Base-by-base conservation (phyloP, 129 eudicot species). In the Erigeron canadensis region DNA sequence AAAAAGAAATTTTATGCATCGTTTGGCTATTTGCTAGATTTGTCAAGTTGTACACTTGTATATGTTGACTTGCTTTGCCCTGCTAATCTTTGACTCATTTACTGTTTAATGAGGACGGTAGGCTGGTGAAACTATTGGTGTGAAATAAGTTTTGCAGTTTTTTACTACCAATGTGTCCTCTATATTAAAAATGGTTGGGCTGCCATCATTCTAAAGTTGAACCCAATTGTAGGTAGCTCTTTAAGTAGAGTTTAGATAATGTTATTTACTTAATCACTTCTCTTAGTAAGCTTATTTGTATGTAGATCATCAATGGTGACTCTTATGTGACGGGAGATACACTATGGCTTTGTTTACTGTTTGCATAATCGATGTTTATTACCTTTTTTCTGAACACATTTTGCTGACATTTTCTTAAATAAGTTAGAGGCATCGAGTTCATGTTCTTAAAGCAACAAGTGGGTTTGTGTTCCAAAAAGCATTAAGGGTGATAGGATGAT, bases 191-290 rank as follows among this genome's bases (percentile, higher is more conserved):
- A 51, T 7, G 67, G 46, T 16, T 23, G 13, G 43, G 12, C 59
- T 72, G 10, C 38, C 61, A 61, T 71, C 57, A 4, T 55, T 56
- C 2, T 71, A 13, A 21, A 41, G 8, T 57, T 71, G 43, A 59
- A 21, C 43, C 41, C 42, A 21, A 71, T 42, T 41, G 12, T 56
- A 7, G 65, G n/a, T 44, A 59, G 43, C 44, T 34, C 10, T 15
- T 2, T 13, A 58, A 23, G 64, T 58, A 37, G 40, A 60, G 10
- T 19, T 17, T 16, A 4, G n/a, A 53, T 16, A 28, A 13, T 1
- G 13, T 16, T 48, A 48, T 12, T 48, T 17, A 48, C 18, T 48
- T 48, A 6, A 34, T 28, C 44, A 5, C 43, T 7, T 60, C n/a
- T 16, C 15, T 13, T 34, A 1, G 13, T 37, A 34, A 38, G 19